Percentiles rank a stretch among this genome's conserved stretches.
Evolutionary conservation across 2,329 filamentous ascomycete species (phyloP).

Genomic region (Aspergillus arachidicola): DNA sequence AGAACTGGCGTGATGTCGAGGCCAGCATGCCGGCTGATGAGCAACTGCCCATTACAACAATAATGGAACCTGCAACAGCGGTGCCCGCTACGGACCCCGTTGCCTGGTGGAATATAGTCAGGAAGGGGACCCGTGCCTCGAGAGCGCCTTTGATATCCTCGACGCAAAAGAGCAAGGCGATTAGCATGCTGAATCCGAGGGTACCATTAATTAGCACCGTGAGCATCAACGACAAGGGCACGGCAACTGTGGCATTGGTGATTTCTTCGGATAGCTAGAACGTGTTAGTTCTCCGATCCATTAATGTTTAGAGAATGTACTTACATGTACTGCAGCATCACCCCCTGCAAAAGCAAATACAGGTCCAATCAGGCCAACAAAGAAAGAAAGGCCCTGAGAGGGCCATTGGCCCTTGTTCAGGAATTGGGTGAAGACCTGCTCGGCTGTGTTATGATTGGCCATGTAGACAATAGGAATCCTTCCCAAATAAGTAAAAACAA

Average conservation of each 20-base stretch:
- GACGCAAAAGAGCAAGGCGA: conserved; percentile 40
- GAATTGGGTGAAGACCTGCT: conserved; percentile 48
- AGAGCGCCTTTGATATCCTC: conserved; percentile 38
- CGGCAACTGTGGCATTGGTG: conserved; percentile 36
- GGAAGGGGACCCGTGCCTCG: conserved; percentile 39
- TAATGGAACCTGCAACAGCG: conserved; percentile 34
- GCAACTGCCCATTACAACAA: conserved; percentile 30
- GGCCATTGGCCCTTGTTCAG: conserved; percentile 39
- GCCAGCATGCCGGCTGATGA: conserved; percentile 31
- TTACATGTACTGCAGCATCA: conserved; percentile 42
- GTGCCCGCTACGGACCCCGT: conserved; percentile 30
- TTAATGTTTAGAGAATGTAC: conserved; percentile 7
- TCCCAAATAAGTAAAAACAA: background rate
- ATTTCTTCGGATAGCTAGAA: conserved; percentile 43
- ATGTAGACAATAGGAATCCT: conserved; percentile 48
- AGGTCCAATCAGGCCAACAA: conserved; percentile 28
- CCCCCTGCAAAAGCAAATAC: conserved; percentile 42
- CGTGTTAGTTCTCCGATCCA: background rate
- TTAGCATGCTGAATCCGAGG: conserved; percentile 39
- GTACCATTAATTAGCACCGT: conserved; percentile 39
- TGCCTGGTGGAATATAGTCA: conserved; percentile 49
- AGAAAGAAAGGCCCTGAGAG: conserved; percentile 27
- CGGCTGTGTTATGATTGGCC: conserved; percentile 35
- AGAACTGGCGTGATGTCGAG: conserved; percentile 38
- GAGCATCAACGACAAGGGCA: conserved; percentile 41